Evolutionary conservation across 768 basidiomycete genomes (phyloP).

Genomic region (Pulveroboletus sp.): DNA sequence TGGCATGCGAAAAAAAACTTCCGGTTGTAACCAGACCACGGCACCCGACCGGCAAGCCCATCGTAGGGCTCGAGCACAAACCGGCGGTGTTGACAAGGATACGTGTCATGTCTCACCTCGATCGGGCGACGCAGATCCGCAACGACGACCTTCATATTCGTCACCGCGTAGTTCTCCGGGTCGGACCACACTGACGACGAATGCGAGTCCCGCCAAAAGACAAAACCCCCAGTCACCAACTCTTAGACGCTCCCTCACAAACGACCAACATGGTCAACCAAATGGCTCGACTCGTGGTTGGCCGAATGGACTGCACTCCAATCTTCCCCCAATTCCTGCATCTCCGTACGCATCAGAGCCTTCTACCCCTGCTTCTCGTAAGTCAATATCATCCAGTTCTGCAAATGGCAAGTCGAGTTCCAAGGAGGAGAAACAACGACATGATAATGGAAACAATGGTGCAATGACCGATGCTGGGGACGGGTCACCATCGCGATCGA

Average conservation of each 20-base stretch:
- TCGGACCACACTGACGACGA: conserved; percentile 21
- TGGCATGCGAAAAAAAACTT: conserved; percentile 29
- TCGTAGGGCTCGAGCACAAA: conserved; percentile 36
- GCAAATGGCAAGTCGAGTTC: conserved; percentile 31
- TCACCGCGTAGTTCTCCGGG: conserved; percentile 33
- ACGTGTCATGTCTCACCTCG: conserved; percentile 28
- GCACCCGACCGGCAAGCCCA: conserved; percentile 29
- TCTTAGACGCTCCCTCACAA: conserved; percentile 32
- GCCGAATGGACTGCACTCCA: conserved; percentile 28
- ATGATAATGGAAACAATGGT: conserved; percentile 24
- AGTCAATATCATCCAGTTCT: conserved; percentile 34
- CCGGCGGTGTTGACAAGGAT: conserved; percentile 32
- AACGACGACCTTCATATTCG: conserved; percentile 29
- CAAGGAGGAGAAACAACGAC: conserved; percentile 32
- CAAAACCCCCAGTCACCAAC: conserved; percentile 20
- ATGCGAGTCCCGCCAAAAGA: conserved; percentile 25
- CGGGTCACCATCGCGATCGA: conserved; percentile 42
- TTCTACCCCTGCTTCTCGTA: conserved; percentile 52
- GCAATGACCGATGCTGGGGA: conserved; percentile 28
- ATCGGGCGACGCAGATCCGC: conserved; percentile 24
- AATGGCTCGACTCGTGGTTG: conserved; percentile 29
- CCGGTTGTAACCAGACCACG: conserved; percentile 11
- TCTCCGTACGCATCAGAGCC: conserved; percentile 64
- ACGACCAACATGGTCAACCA: conserved; percentile 23
- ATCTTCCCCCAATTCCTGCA: conserved; percentile 62